These are phyloP conservation scores for Exophiala lecanii-corni DNA, from an alignment of 2,329 filamentous ascomycete genomes.

Conservation along the genomic window DNA sequence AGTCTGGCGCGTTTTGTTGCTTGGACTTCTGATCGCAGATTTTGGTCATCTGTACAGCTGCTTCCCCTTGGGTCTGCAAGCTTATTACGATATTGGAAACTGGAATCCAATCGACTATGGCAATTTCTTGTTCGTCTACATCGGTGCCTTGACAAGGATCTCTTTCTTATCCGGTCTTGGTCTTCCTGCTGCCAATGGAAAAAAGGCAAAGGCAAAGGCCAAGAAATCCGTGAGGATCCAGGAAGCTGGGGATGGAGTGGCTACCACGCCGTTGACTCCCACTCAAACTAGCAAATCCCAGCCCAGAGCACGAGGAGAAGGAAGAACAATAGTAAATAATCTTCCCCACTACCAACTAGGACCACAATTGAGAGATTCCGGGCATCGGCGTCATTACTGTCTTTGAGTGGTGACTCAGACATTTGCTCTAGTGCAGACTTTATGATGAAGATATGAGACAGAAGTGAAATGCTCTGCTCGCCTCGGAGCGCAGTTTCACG, in stretches of 20 bases:
- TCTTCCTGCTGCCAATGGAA: constrained; percentile 14
- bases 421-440: no score
- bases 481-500: no score
- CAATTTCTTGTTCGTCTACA: constrained; percentile 66
- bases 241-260: background rate
- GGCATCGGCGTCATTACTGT: no score
- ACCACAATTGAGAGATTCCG: no score
- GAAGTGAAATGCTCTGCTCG: no score
- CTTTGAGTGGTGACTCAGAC: no score
- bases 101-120: constrained; percentile 69
- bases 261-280: constrained; percentile 14
- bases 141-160: constrained; percentile 56
- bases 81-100: constrained; percentile 59
- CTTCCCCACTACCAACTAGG: no score
- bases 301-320: constrained; percentile 21
- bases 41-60: constrained; percentile 70
- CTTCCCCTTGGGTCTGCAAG: constrained; percentile 50
- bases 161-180: constrained; percentile 58
- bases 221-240: constrained; percentile 16
- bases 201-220: constrained; percentile 12
- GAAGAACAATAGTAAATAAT: constrained; percentile 20
- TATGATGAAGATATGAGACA: no score
- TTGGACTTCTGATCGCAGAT: constrained; percentile 68
- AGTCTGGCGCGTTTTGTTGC: constrained; percentile 66
- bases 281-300: constrained; percentile 20